phyloP scores from a whole-genome alignment of 2,329 filamentous ascomycete species.

The Sordariomycetes sp. region DNA sequence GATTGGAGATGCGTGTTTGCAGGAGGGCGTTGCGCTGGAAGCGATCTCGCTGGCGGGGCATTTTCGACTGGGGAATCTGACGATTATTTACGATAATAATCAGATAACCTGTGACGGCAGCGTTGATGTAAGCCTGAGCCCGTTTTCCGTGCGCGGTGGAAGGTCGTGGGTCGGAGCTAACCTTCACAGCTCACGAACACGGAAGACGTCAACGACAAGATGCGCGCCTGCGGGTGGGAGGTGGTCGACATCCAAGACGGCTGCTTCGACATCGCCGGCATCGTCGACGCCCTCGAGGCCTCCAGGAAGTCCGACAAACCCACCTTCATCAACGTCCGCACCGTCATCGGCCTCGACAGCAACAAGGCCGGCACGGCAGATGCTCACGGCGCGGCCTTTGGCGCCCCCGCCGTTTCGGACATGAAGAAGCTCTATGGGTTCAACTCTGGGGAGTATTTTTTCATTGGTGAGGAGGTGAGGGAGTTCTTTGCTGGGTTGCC shows the following conservation, averaged over 20 bases:
- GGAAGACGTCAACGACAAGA: slow-evolving; percentile 89
- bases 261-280: slow-evolving; percentile 76
- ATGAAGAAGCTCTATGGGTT: slow-evolving; percentile 95
- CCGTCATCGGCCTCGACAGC: slow-evolving; percentile 95
- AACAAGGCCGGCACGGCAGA: slow-evolving; percentile 85
- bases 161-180: not conserved
- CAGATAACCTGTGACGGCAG: slow-evolving; percentile 92
- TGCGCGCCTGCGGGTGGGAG: slow-evolving; percentile 97
- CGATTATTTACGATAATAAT: slow-evolving; percentile 97
- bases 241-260: slow-evolving; percentile 74
- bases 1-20: slow-evolving; percentile 95
- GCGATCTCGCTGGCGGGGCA: slow-evolving; percentile 88
- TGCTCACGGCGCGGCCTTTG: slow-evolving; percentile 93
- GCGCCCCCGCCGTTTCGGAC: slow-evolving; percentile 85
- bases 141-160: not conserved
- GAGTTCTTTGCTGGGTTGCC: slow-evolving; percentile 80
- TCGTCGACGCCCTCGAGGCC: slow-evolving; percentile 80
- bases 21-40: slow-evolving; percentile 95
- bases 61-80: slow-evolving; percentile 94
- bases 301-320: slow-evolving; percentile 90
- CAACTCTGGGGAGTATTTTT: slow-evolving; percentile 86
- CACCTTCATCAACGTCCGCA: slow-evolving; percentile 90
- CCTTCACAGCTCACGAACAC: slow-evolving; percentile 89
- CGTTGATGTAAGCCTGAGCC: slow-evolving; percentile 39
- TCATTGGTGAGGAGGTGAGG: slow-evolving; percentile 88